Conservation (phyloP, 1,284 basidiomycete genomes). For the Apiotrichum domesticum region DNA sequence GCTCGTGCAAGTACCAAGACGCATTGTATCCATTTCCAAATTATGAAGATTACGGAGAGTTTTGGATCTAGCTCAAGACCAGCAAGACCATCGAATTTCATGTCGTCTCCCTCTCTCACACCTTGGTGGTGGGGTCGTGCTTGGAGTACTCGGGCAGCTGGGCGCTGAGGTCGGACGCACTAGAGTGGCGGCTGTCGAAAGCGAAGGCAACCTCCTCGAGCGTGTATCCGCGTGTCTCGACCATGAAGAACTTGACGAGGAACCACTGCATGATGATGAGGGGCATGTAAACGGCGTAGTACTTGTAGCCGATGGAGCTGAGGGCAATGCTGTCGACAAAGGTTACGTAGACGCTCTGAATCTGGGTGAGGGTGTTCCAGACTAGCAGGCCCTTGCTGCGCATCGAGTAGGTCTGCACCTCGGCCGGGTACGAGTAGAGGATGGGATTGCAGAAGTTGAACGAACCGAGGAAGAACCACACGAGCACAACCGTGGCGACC, state of each 20-base stretch:
- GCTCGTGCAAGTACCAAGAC: too few species aligned
- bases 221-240: constrained; percentile 44
- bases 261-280: constrained; percentile 29
- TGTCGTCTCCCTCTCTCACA: too few species aligned
- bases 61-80: too few species aligned
- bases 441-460: constrained; percentile 45
- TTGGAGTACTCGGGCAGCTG: not conserved
- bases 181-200: constrained; percentile 25
- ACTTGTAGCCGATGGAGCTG: constrained; percentile 41
- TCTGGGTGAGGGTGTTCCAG: constrained; percentile 45
- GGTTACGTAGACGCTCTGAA: constrained; percentile 20
- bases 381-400: constrained; percentile 46
- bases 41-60: too few species aligned
- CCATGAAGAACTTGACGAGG: constrained; percentile 37
- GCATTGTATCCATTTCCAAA: too few species aligned
- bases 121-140: too few species aligned
- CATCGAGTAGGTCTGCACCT: constrained; percentile 46
- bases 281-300: constrained; percentile 36
- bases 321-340: constrained; percentile 45
- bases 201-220: constrained; percentile 44
- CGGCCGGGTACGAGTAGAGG: constrained; percentile 44
- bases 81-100: too few species aligned
- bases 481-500: constrained; percentile 41
- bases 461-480: constrained; percentile 46
- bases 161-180: not conserved